Base-by-base conservation (phyloP, 345 rosid genomes). In the Euphorbia peplus region DNA sequence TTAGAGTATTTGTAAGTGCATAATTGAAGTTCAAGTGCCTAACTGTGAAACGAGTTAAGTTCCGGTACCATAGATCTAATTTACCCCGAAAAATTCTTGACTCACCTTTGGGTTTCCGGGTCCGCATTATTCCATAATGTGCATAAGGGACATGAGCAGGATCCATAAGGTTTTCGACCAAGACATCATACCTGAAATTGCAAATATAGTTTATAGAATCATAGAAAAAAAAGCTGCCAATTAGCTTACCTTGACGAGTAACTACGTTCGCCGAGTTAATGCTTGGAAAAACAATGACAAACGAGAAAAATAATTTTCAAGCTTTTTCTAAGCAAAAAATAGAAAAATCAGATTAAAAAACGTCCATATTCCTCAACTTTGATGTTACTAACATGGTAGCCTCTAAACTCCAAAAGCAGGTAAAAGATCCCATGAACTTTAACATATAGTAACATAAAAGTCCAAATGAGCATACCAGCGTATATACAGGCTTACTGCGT, bases 61-160 rank as follows among this genome's bases (percentile, higher is more conserved):
- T 32, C 37, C 3, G 37, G 37, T 32, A 32, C 6, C 37, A 32
- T 32, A 32, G 37, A 32, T 32, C 4, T 32, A 32, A 32, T 6
- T 32, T 32, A 6, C 6, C 37, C 37, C 37, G 6, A 1, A 35
- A 8, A 73, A 60, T 22, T 46, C 56, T 67, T 72, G 71, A 78
- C 58, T 37, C 65, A 60, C 89, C 83, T 75, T 78, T 81, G 4
- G 83, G 87, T 60, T 63, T 64, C 47, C 41, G 61, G 37, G 73
- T 71, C 75, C 54, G 71, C 95, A 88, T 82, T 63, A 93, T 52
- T 71, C 97, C 89, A 69, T 87, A 81, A 77, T 90, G 98, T 50
- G 98, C 95, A 77, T 88, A 90, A 12, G 93, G 98, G 73, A 90
- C 95, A 78, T 93, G 98, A 75, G 95, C 87, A 52, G 96, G 98